Base-by-base conservation (phyloP, 2,329 filamentous ascomycete genomes). In the Calonectria multiphialidica region DNA sequence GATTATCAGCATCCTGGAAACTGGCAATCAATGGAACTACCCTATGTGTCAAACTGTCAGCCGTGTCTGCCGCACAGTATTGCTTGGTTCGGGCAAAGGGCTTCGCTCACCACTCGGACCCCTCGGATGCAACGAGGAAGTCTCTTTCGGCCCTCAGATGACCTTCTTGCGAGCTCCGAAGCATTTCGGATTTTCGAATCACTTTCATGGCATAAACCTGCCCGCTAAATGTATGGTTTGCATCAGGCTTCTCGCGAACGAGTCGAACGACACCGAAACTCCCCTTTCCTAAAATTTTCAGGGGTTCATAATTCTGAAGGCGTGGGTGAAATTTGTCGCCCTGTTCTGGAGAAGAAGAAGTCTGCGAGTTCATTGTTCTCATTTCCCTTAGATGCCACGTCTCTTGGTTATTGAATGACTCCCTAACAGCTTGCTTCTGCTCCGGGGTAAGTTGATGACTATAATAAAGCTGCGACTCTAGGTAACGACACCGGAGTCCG, bases 191-290 rank as follows among this genome's bases (percentile, higher is more conserved):
- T 81, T 99, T 99, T 70, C 94, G 92, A 76, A 98, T 98, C 37
- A 98, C 94, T 82, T 98, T 98, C 96, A 98, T 98, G 16, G 97
- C 97, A 82, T 93, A 98, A 0, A 98, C 91, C 70, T 93, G 89
- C 13, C 79, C 78, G 5, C 80, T 72, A 30, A 76, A 79, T 50
- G 76, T 72, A 75, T 82, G 77, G 2, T 75, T 78, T 0, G 76
- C 65, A n/a, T 78, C 78, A 21, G 76, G 65, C 75, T 86, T 93
- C 81, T 96, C 93, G 68, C 92, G 92, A 2, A 98, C 96, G 42
- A 99, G 88, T 55, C 93, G 91, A 18, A 99, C 97, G 28, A 98
- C 93, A 0, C 97, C 96, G 83, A 98, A 99, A 80, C 96, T 98
- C 10, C 97, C 96, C 81, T 97, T 98, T 0, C 97, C 96, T 6